phyloP scores from a whole-genome alignment of 805 yeast species.

The Saccharomycopsis microspora region DNA sequence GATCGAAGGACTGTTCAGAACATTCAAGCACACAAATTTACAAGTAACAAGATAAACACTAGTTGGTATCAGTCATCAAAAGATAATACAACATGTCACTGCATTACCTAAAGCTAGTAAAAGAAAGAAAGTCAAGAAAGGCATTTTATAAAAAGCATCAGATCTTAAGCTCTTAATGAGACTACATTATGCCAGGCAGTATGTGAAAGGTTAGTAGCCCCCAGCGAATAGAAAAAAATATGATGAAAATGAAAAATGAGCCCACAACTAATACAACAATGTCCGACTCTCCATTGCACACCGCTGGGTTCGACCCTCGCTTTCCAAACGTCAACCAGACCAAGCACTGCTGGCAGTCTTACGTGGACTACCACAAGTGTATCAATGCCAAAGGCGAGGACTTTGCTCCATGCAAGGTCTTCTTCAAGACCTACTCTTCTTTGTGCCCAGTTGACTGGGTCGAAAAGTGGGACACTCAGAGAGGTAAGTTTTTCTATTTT shows the following conservation, averaged over 20 bases:
- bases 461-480: conserved; percentile 82
- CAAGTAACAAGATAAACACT: no score
- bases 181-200: no score
- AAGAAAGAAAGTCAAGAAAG: no score
- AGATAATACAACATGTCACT: no score
- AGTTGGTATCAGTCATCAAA: no score
- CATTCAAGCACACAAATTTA: no score
- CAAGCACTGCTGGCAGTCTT: conserved; percentile 96
- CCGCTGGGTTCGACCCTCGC: conserved; percentile 80
- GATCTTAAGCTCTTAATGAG: no score
- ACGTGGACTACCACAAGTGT: conserved; percentile 97
- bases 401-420: conserved; percentile 93
- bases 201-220: background rate
- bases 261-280: conserved; percentile 15
- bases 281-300: conserved; percentile 39
- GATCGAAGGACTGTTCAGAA: no score
- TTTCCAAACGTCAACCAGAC: conserved; percentile 98
- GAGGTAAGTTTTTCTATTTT: conserved; percentile 23
- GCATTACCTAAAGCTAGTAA: no score
- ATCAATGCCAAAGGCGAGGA: conserved; percentile 95
- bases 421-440: conserved; percentile 82
- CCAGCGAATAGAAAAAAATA: background rate
- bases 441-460: conserved; percentile 81
- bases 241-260: background rate
- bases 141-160: no score